Evolutionary conservation across 208 protist species (phyloP), one percentile per base, ranked within the genome.

Genomic region (Trypanosoma theileri): DNA sequence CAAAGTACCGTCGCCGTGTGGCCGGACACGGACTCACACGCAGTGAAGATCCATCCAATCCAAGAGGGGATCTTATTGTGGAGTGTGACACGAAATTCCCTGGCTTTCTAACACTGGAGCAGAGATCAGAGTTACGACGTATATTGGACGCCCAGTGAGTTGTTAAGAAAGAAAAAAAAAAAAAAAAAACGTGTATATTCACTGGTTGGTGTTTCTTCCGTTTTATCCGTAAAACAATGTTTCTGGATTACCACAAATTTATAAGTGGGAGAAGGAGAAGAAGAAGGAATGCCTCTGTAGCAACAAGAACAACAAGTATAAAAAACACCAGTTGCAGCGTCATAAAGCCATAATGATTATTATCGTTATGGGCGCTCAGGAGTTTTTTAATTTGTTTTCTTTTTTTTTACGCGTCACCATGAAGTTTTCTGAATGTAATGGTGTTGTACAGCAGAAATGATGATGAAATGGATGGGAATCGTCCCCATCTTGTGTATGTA

Each of bases 1-100:
- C 86, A 3, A 79, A 79, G 40, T 95, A 92, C 66, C 86, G 86
- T 58, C 84, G 74, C 6, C 85, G 81, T 28, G 72, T 95, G n/a
- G 77, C 73, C 2, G 86, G 89, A n/a, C 82, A 88, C 31, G 89
- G 89, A 13, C 66, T 95, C 21, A 84, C 86, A 21, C 53, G 50
- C 42, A 75, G 72, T 48, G 59, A 58, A 16, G 77, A 75, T 11
- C 70, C 71, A 6, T 69, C 77, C 13, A 57, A 79, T 21, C 65
- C 65, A n/a, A 80, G 89, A 22, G 89, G 89, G 3, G 86, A 92
- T 48, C 75, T 95, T 42, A 81, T 95, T 58, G 81, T 95, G 35
- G 86, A 95, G 74, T 95, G 82, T 60, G 77, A 70, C 35, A 92
- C 86, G 4, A 83, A 83, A 41, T 95, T 95, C 62, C 89, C 89